Conservation (phyloP, 345 rosid genomes). For the Gossypium mustelinum region DNA sequence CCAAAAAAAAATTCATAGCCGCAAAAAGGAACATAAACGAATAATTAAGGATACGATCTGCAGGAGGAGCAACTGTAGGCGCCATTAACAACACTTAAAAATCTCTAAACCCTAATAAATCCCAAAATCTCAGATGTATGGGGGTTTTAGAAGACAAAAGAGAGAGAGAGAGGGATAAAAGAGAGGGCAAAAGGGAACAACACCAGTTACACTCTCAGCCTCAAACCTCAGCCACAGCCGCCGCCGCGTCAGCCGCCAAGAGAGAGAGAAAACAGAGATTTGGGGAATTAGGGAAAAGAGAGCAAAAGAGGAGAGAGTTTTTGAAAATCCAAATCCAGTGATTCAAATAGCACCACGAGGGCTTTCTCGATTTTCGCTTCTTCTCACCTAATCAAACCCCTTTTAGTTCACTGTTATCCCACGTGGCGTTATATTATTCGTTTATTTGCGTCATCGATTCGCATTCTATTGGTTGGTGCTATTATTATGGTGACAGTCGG, state of each 20-base stretch:
- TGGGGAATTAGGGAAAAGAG: slow-evolving; percentile 34
- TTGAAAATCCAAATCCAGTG: slow-evolving; percentile 31
- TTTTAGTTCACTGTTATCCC: background rate
- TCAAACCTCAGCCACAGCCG: background rate
- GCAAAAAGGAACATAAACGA: slow-evolving; percentile 1
- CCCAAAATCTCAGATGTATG: slow-evolving; percentile 15
- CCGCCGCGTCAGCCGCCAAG: slow-evolving; percentile 33
- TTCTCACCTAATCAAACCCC: background rate
- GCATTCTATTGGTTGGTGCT: background rate
- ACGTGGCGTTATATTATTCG: background rate
- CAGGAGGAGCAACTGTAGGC: slow-evolving; percentile 50
- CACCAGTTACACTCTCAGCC: slow-evolving; percentile 21
- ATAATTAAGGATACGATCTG: slow-evolving; percentile 75
- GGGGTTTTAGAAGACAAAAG: slow-evolving; percentile 23
- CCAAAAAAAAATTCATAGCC: too few relatives aligned
- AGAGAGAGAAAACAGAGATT: slow-evolving; percentile 20
- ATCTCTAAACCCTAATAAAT: slow-evolving; percentile 26
- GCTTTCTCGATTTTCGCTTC: background rate
- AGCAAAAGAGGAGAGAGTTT: slow-evolving; percentile 41
- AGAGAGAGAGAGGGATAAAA: too few relatives aligned
- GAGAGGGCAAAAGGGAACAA: background rate
- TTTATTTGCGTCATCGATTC: background rate
- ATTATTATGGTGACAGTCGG: background rate
- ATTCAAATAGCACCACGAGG: slow-evolving; percentile 57
- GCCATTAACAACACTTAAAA: slow-evolving; percentile 44